Evolutionary conservation across 192 early-diverging fungal species (phyloP).

Genomic region (Gamsiella multidivaricata): DNA sequence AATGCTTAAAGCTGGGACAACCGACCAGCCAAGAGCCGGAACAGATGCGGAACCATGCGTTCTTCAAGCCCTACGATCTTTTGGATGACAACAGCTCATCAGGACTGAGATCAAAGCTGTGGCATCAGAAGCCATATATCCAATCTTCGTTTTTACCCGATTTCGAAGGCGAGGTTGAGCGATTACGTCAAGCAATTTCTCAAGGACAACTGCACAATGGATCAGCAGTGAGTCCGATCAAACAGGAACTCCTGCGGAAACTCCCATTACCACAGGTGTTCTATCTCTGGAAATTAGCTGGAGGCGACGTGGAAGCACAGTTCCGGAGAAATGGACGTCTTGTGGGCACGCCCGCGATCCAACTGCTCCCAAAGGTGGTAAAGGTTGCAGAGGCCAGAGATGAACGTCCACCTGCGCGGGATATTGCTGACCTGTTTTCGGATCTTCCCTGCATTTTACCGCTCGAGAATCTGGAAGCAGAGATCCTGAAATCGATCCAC

Average conservation of each 20-base stretch:
- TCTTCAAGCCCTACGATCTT: constrained; percentile 26
- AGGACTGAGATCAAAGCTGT: constrained; percentile 1
- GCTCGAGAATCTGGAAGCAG: constrained; percentile 61
- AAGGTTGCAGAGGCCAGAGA: constrained; percentile 55
- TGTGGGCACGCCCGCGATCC: constrained; percentile 63
- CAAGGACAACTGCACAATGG: neutral
- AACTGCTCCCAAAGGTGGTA: constrained; percentile 61
- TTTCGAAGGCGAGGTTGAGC: constrained; percentile 53
- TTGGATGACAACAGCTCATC: neutral
- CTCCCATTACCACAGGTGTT: constrained; percentile 66
- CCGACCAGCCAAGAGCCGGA: constrained; percentile 18
- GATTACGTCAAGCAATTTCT: constrained; percentile 22
- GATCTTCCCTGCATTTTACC: constrained; percentile 58
- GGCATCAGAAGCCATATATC: constrained; percentile 54
- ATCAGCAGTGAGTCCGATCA: neutral
- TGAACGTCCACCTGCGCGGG: constrained; percentile 22
- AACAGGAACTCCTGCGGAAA: constrained; percentile 38
- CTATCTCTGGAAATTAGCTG: constrained; percentile 73
- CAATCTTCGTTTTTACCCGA: constrained; percentile 54
- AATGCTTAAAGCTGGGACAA: constrained; percentile 16
- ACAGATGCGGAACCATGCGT: constrained; percentile 20
- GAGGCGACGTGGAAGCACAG: constrained; percentile 71
- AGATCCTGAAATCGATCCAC: constrained; percentile 52
- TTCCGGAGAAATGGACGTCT: constrained; percentile 59
- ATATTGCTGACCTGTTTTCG: constrained; percentile 64